phyloP scores from a whole-genome alignment of 202 grass and related monocot species.

The Panicum virgatum region DNA sequence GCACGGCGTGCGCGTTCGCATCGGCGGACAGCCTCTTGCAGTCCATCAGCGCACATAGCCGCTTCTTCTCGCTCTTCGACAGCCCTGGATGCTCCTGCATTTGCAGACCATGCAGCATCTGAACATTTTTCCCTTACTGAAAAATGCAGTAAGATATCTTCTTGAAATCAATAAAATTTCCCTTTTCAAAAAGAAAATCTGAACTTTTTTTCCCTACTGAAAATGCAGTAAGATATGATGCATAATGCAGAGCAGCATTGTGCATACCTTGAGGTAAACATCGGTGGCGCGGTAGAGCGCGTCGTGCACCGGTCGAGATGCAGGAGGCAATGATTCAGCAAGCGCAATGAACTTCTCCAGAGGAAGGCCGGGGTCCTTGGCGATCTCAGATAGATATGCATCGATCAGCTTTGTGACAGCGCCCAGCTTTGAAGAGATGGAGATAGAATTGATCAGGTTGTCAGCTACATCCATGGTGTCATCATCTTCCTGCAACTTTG shows the following conservation, averaged over 20 bases:
- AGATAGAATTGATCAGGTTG: background rate
- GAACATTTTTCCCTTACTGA: too few relatives aligned
- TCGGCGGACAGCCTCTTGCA: slow-evolving; percentile 82
- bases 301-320: slow-evolving; percentile 64
- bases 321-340: slow-evolving; percentile 54
- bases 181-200: too few relatives aligned
- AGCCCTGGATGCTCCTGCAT: slow-evolving; percentile 71
- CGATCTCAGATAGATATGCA: slow-evolving; percentile 70
- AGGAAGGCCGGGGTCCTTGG: slow-evolving; percentile 64
- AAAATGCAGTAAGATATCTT: too few relatives aligned
- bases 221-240: background rate
- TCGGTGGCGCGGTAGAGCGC: slow-evolving; percentile 84
- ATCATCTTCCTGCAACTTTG: slow-evolving; percentile 18
- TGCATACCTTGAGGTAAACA: slow-evolving; percentile 80
- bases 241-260: background rate
- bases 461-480: slow-evolving; percentile 33
- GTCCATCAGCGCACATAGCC: slow-evolving; percentile 82
- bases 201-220: background rate
- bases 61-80: slow-evolving; percentile 85
- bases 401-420: slow-evolving; percentile 70
- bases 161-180: too few relatives aligned
- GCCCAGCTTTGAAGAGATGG: slow-evolving; percentile 31
- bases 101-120: background rate
- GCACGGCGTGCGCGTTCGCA: slow-evolving; percentile 86
- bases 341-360: slow-evolving; percentile 63